Base-by-base conservation (phyloP, 352 stramenopile genomes). In the Pythium brassicae region DNA sequence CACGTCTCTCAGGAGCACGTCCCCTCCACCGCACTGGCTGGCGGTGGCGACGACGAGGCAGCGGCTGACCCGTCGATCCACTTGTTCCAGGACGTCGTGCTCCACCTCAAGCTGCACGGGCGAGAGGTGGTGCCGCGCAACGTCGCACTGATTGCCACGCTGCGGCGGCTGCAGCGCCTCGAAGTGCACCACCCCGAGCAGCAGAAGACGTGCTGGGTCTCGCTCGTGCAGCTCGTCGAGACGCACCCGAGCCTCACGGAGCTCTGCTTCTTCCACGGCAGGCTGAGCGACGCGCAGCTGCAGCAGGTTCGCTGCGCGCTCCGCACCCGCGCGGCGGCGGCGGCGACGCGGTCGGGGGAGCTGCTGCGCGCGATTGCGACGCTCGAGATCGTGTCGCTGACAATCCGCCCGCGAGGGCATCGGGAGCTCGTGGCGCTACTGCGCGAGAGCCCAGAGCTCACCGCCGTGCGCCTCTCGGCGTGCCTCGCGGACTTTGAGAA, bases 111-210 rank as follows among this genome's bases (percentile, higher is more conserved):
- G 50, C 57, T 88, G 27, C 81, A 89, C 35, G 78, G 76, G 0
- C 74, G 78, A 1, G 83, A 91, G 49, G 61, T 93, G n/a, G 69
- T 68, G 10, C 54, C 70, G 19, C 54, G 70, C 15, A 91, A 87
- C 53, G 54, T 71, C 32, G 42, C 59, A 48, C 58, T 79, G 27
- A 66, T 93, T 29, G 44, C 76, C 23, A 44, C 55, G 9, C 69
- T 93, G 8, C 58, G 54, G 19, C 46, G 44, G 2, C 68, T 93
- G 22, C 62, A 50, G 17, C 68, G 83, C 29, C 68, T 93, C 10
- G 80, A 93, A 57, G 63, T 93, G 9, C 83, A 93, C 37, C 80
- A 93, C 44, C 78, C 76, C 17, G 83, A 91, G 23, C 78, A 87
- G 65, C 76, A 84, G 54, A 62, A 68, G 26, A 89, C 61, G 17